Conservation (phyloP, 2,329 filamentous ascomycete genomes). For the Drechslerella dactyloides region DNA sequence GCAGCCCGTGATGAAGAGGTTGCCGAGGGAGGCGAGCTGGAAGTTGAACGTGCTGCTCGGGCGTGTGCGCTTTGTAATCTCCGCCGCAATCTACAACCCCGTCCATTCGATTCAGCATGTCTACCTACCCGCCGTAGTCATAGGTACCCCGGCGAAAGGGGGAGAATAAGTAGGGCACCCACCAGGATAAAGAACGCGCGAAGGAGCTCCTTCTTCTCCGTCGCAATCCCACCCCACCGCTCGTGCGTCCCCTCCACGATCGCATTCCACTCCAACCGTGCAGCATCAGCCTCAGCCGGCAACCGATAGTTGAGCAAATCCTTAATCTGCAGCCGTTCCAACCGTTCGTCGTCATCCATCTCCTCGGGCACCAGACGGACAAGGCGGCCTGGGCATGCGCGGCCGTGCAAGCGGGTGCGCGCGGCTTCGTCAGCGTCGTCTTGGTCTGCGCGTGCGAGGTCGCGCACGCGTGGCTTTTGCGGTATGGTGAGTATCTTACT, state of each 20-base stretch:
- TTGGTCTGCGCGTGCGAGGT: no score
- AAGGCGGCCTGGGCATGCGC: slow-evolving; percentile 69
- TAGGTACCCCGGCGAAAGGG: background rate
- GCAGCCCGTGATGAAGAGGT: slow-evolving; percentile 81
- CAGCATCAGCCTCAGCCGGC: slow-evolving; percentile 66
- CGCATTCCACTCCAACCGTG: slow-evolving; percentile 81
- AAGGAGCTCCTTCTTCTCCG: slow-evolving; percentile 76
- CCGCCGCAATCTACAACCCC: slow-evolving; percentile 57
- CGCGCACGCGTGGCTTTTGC: no score
- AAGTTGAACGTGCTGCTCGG: slow-evolving; percentile 79
- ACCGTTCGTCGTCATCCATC: slow-evolving; percentile 67
- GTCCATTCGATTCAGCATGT: background rate
- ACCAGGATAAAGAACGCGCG: slow-evolving; percentile 77
- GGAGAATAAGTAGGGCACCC: background rate
- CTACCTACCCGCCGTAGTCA: background rate
- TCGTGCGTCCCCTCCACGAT: slow-evolving; percentile 82
- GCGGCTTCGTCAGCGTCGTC: slow-evolving; percentile 1
- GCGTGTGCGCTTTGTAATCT: slow-evolving; percentile 77
- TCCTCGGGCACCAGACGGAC: slow-evolving; percentile 84
- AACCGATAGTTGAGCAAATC: slow-evolving; percentile 87
- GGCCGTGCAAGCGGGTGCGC: no score
- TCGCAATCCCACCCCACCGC: slow-evolving; percentile 73
- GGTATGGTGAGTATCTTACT: slow-evolving; percentile 62
- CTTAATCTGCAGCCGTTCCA: slow-evolving; percentile 77
- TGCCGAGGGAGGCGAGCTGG: slow-evolving; percentile 75